These are phyloP conservation scores for Phoma sp. DNA, from an alignment of 2,329 filamentous ascomycete genomes.

Conservation along the genomic window DNA sequence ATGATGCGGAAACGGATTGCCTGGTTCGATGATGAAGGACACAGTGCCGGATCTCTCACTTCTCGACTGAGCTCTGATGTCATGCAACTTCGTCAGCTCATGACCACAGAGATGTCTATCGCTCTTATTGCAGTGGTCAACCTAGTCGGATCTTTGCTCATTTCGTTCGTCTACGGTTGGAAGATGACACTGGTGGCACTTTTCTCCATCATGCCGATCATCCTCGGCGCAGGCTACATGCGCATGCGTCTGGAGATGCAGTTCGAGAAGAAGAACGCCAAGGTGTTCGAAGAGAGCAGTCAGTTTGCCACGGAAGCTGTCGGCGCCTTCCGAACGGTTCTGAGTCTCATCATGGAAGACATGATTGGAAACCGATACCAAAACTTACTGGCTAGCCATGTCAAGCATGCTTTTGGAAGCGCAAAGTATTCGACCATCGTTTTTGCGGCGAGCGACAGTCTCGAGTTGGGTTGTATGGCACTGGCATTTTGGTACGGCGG, in stretches of 20 bases:
- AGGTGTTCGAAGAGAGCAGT: conserved; percentile 74
- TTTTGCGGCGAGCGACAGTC: conserved; percentile 74
- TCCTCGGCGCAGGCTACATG: conserved; percentile 58
- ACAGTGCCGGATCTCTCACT: conserved; percentile 67
- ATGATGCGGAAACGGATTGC: conserved; percentile 66
- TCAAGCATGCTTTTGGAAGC: conserved; percentile 65
- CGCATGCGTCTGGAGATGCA: conserved; percentile 67
- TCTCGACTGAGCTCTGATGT: conserved; percentile 65
- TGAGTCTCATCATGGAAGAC: conserved; percentile 73
- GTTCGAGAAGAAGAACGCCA: conserved; percentile 73
- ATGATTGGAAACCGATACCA: conserved; percentile 69
- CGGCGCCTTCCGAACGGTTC: conserved; percentile 75
- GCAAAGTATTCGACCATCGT: conserved; percentile 69
- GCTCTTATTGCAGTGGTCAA: conserved; percentile 71
- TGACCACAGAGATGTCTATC: conserved; percentile 66
- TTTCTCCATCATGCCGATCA: conserved; percentile 64
- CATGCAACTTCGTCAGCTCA: conserved; percentile 67
- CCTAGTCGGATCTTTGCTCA: conserved; percentile 68
- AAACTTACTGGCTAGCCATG: conserved; percentile 65
- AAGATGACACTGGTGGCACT: conserved; percentile 74
- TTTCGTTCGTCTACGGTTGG: conserved; percentile 78
- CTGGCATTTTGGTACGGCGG: conserved; percentile 64
- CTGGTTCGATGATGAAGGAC: conserved; percentile 66
- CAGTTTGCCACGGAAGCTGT: conserved; percentile 79
- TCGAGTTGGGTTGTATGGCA: conserved; percentile 69